Evolutionary conservation across 2,329 filamentous ascomycete species (phyloP), one percentile per base, ranked within the genome.

Genomic region (Lanzia echinophila): DNA sequence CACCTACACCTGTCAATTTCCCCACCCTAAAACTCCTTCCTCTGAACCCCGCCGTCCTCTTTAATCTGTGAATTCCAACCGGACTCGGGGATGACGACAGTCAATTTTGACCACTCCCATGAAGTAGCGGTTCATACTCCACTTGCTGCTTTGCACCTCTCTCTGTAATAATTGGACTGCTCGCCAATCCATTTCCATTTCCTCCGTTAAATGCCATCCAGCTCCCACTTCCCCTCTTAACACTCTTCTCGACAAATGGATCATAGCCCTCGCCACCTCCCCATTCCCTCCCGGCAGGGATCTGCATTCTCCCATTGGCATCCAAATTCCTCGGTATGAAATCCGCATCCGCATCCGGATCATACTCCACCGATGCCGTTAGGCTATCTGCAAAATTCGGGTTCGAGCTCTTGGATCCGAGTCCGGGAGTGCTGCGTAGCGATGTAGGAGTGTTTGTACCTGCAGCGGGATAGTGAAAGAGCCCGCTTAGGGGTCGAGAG

Each of bases 281-380:
- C 32, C 22, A 8, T 19, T 34, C 31, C 48, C 34, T 33, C 22
- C 24, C 48, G 3, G 10, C 24, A 15, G 24, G 8, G 8, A 28
- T 8, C 24, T 4, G 24, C 8, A 4, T 28, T 8, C 24, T 28
- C 24, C 22, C 13, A 24, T 15, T 24, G 7, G 10, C 20, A 28
- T 53, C 51, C 7, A 53, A 33, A 43, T 38, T 44, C 22, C 44
- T 47, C 13, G 44, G 39, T 15, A 53, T 12, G 19, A 55, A 39
- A n/a, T 50, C 47, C 13, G 39, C 53, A 19, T 47, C 38, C 17
- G 43, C 41, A 8, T 47, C 39, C 36, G 36, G 51, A 50, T 50
- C 52, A 39, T 54, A 54, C 8, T 50, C 52, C 13, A 12, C 17
- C 24, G 11, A 24, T 15, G 6, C 11, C 31, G 22, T 24, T 4